These are phyloP conservation scores for Aspergillus panamensis DNA, from an alignment of 495 filamentous ascomycete genomes.

Conservation along the genomic window DNA sequence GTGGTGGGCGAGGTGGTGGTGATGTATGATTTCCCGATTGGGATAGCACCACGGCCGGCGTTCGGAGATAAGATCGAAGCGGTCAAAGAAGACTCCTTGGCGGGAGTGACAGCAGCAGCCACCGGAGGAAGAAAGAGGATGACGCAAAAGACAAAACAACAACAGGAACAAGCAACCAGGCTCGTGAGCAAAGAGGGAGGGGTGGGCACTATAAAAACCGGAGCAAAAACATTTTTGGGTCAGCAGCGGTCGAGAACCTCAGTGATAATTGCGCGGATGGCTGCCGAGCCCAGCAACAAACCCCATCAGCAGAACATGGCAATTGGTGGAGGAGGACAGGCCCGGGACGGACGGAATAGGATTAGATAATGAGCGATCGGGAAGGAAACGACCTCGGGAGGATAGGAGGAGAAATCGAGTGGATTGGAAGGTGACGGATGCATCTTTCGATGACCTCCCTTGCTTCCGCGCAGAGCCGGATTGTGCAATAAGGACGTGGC, in stretches of 20 bases:
- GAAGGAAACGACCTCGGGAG: too few species aligned
- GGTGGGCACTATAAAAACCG: slow-evolving; percentile 25
- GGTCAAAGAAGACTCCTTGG: slow-evolving; percentile 15
- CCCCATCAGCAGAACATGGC: slow-evolving; percentile 18
- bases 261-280: slow-evolving; percentile 7
- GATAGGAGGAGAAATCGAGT: background rate
- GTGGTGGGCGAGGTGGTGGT: background rate
- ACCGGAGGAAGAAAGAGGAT: slow-evolving; percentile 7
- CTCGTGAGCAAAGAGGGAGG: slow-evolving; percentile 14
- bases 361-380: slow-evolving; percentile 24
- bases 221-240: slow-evolving; percentile 20
- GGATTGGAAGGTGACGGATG: slow-evolving; percentile 21
- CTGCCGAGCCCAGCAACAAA: slow-evolving; percentile 27
- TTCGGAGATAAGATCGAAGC: slow-evolving; percentile 12
- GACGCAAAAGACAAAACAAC: slow-evolving; percentile 5
- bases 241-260: slow-evolving; percentile 27
- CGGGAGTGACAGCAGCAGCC: slow-evolving; percentile 3
- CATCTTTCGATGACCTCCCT: slow-evolving; percentile 14
- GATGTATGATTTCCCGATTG: slow-evolving; percentile 21
- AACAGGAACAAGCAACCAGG: slow-evolving; percentile 14
- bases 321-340: slow-evolving; percentile 14
- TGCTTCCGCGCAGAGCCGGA: slow-evolving; percentile 26
- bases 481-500: slow-evolving; percentile 1
- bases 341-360: slow-evolving; percentile 25
- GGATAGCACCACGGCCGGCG: slow-evolving; percentile 8